Base-by-base conservation (phyloP, 2,329 filamentous ascomycete genomes). In the Chaetomiaceae sp. region DNA sequence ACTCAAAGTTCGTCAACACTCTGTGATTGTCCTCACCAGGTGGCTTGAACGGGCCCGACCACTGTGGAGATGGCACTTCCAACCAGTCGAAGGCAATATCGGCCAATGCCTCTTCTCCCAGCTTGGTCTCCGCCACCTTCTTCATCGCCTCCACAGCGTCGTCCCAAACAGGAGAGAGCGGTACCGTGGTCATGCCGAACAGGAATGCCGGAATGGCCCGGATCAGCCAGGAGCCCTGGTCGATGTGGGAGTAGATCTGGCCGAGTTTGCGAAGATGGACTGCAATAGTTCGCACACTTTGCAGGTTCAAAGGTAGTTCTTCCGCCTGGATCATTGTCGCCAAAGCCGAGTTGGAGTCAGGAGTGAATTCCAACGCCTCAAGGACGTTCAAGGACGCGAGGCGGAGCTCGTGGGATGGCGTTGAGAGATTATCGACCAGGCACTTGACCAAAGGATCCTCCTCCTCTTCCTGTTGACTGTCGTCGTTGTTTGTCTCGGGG, bases 121-220 rank as follows among this genome's bases (percentile, higher is more conserved):
- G 68, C 57, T 86, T 84, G 19, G 77, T 78, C 58, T 87, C 78
- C 17, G 83, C 79, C 48, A 99, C 83, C 45, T 85, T 77, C 62
- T 89, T 86, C 62, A 99, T 70, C 0, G 87, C 83, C 48, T 83
- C 79, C 44, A 86, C 82, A 0, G 88, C 81, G 61, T 95, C 89
- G 54, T 95, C 88, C 88, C 92, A 96, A 5, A 95, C 75, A 31
- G 89, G 89, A 0, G 90, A 81, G 57, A 96, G 76, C 59, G 86
- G 88, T 43, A 95, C 83, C 0, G 91, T 93, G 53, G 97, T 77
- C 68, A 96, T 79, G 43, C 93, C 93, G 60, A 96, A 96, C 60
- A 89, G 83, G 62, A 91, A 97, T 0, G 81, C 77, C 0, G 91
- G 87, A 25, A 97, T 78, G 6, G 89, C 82, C 60, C 79, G 77